Conservation (phyloP, 345 rosid species). For the Aquilaria yunnanensis region DNA sequence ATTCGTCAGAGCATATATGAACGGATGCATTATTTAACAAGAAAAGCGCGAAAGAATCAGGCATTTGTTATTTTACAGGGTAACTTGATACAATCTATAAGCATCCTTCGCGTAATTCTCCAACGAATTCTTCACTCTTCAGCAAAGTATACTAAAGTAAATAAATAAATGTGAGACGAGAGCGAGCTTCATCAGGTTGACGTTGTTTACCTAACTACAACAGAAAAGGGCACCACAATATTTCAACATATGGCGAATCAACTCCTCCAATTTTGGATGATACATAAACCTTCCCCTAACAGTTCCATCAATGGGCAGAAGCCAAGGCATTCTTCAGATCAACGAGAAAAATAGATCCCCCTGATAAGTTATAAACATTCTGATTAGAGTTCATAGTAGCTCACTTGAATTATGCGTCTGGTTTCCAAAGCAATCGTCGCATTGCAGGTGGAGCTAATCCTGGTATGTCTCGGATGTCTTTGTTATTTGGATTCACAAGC, state of each 20-base stretch:
- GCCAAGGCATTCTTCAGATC: constrained; percentile 2
- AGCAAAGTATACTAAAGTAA: no score
- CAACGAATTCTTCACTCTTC: no score
- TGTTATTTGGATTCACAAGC: constrained; percentile 89
- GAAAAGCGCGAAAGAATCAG: no score
- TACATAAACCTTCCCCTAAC: background rate
- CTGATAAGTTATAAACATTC: background rate
- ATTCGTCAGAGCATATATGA: no score
- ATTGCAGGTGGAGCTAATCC: constrained; percentile 93
- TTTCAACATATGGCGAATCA: background rate
- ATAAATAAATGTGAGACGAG: no score
- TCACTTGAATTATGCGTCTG: constrained; percentile 37
- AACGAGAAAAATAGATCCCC: constrained; percentile 4
- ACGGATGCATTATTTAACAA: no score
- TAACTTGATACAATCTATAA: no score
- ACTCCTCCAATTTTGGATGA: constrained; percentile 3
- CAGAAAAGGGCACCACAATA: background rate
- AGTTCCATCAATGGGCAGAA: background rate
- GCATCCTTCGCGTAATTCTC: no score
- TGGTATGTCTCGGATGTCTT: constrained; percentile 80
- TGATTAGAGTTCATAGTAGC: background rate
- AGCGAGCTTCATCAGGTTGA: no score
- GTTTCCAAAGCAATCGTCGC: constrained; percentile 67
- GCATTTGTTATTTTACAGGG: no score
- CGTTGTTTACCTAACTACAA: background rate